phyloP scores from a whole-genome alignment of 345 rosid genomes.

The Raphanus sativus region DNA sequence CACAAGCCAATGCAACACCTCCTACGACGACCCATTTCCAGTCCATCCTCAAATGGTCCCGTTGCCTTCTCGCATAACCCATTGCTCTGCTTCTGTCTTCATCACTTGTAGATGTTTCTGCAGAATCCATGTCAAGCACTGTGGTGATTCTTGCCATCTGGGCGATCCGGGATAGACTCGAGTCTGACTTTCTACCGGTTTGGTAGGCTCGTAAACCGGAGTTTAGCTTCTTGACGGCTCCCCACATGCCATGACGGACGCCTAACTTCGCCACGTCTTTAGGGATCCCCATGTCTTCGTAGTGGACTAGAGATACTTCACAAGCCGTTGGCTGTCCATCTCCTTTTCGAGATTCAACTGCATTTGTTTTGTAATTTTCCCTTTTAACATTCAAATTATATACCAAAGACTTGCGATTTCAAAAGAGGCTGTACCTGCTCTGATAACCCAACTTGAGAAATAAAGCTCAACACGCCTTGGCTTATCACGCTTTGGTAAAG shows the following conservation, averaged over 20 bases:
- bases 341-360: conserved; percentile 90
- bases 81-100: conserved; percentile 24
- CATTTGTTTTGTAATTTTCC: background rate
- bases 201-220: conserved; percentile 88
- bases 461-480: conserved; percentile 93
- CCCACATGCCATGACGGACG: conserved; percentile 98
- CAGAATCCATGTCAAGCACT: conserved; percentile 44
- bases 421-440: conserved; percentile 60
- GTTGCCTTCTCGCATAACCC: conserved; percentile 35
- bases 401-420: background rate
- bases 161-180: conserved; percentile 65
- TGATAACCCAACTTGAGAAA: conserved; percentile 93
- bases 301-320: conserved; percentile 84
- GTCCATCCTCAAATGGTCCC: conserved; percentile 57
- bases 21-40: conserved; percentile 93
- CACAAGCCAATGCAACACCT: conserved; percentile 78
- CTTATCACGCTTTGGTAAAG: conserved; percentile 73
- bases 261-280: conserved; percentile 96
- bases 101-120: conserved; percentile 27
- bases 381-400: background rate
- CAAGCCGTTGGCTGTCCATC: conserved; percentile 87
- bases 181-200: conserved; percentile 56
- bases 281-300: conserved; percentile 98
- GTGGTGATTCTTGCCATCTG: conserved; percentile 82
- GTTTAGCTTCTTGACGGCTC: conserved; percentile 86